Percentiles rank a stretch among this genome's conserved stretches.
Evolutionary conservation across 768 basidiomycete genomes (phyloP).

Genomic region (Russula sp.): DNA sequence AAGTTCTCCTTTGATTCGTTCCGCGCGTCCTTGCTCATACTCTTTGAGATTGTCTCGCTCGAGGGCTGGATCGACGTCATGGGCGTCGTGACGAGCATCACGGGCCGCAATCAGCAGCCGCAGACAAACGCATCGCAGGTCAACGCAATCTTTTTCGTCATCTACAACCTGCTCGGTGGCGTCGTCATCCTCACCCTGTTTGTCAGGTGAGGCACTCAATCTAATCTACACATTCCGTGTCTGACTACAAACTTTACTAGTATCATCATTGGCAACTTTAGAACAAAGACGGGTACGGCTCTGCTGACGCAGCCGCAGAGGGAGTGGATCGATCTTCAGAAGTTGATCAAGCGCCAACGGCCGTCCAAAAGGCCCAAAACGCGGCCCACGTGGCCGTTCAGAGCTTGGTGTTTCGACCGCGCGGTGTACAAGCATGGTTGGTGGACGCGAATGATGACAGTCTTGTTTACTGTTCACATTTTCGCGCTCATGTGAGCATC

Average conservation of each 20-base stretch:
- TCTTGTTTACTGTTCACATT: conserved; percentile 76
- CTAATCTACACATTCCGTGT: background rate
- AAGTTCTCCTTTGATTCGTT: conserved; percentile 90
- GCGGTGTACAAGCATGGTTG: conserved; percentile 90
- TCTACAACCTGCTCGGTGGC: conserved; percentile 87
- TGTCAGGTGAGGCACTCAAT: conserved; percentile 56
- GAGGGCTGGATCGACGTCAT: conserved; percentile 98
- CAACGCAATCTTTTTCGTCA: conserved; percentile 87
- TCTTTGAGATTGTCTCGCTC: conserved; percentile 93
- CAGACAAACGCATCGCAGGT: conserved; percentile 62
- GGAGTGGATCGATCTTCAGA: conserved; percentile 92
- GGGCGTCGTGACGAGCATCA: conserved; percentile 71
- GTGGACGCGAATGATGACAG: conserved; percentile 80
- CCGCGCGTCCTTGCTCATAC: conserved; percentile 73
- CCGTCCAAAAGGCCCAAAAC: conserved; percentile 76
- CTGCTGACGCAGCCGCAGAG: conserved; percentile 80
- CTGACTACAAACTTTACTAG: conserved; percentile 36
- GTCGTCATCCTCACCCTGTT: conserved; percentile 88
- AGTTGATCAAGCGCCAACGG: conserved; percentile 77
- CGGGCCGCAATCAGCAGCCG: conserved; percentile 63
- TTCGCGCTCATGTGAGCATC: conserved; percentile 67
- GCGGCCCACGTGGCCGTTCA: conserved; percentile 48
- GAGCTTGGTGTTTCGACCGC: conserved; percentile 87
- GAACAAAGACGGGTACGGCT: conserved; percentile 78
- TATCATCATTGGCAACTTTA: conserved; percentile 95